These are phyloP conservation scores for Ulota crispa DNA, from an alignment of 225 moss, liverwort and hornwort genomes.

Conservation along the genomic window DNA sequence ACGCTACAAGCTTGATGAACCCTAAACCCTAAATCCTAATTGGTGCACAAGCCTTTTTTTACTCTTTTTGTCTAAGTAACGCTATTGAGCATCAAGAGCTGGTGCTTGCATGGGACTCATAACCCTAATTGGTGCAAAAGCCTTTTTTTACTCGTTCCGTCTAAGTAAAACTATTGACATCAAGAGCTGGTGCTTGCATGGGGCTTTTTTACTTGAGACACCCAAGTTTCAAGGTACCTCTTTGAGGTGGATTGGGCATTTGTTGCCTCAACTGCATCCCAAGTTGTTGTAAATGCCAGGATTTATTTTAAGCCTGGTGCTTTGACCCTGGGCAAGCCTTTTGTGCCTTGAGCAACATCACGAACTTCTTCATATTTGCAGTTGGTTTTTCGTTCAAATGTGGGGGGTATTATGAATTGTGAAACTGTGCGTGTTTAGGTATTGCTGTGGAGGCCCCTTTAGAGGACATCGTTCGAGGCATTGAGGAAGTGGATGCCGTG, in stretches of 20 bases:
- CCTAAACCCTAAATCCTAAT: not conserved
- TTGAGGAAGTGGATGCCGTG: slow-evolving; percentile 97
- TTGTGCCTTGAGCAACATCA: not conserved
- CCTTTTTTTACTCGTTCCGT: not conserved
- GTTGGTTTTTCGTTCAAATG: not conserved
- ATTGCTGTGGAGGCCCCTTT: slow-evolving; percentile 86
- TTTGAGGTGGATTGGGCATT: not conserved
- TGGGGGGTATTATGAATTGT: not conserved
- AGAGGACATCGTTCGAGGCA: slow-evolving; percentile 87
- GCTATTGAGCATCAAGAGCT: not conserved
- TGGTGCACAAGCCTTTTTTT: not conserved
- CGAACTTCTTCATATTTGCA: not conserved
- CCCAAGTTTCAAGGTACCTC: not conserved
- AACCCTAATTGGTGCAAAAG: not conserved
- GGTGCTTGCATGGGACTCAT: not conserved
- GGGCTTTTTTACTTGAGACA: not conserved
- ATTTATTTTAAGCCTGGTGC: not conserved
- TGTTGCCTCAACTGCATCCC: not conserved
- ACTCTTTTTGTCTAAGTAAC: not conserved
- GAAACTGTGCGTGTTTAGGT: slow-evolving; percentile 34
- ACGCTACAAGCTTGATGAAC: not conserved
- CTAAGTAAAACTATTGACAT: not conserved
- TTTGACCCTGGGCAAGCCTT: not conserved
- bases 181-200: not conserved
- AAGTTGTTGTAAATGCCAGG: too few species aligned